phyloP scores from a whole-genome alignment of 225 moss, liverwort and hornwort species.

The Pseudisothecium myosuroides region DNA sequence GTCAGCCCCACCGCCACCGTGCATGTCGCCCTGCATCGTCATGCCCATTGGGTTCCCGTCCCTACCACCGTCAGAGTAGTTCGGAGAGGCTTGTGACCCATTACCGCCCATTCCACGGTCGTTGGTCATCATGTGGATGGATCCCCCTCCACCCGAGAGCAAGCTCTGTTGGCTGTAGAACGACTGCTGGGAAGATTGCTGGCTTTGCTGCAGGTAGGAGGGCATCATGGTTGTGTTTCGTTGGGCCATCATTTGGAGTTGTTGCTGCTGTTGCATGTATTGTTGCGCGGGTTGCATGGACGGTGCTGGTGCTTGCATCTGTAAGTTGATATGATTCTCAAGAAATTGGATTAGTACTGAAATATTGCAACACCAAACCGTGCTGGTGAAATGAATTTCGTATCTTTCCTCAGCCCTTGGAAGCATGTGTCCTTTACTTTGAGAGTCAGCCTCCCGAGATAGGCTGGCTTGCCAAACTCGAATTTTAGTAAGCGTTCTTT shows the following conservation, averaged over 20 bases:
- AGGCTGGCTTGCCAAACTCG: neutral
- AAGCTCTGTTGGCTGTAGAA: slow-evolving; percentile 47
- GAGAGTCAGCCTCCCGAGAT: neutral
- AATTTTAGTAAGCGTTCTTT: neutral
- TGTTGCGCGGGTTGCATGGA: slow-evolving; percentile 48
- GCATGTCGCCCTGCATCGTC: slow-evolving; percentile 37
- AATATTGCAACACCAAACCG: neutral
- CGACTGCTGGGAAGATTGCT: slow-evolving; percentile 45
- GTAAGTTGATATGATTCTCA: neutral
- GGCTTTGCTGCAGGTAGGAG: slow-evolving; percentile 51
- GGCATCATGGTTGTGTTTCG: slow-evolving; percentile 32
- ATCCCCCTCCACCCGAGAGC: slow-evolving; percentile 33
- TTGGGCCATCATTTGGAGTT: slow-evolving; percentile 37
- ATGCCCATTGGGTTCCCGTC: slow-evolving; percentile 33
- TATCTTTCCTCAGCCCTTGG: neutral
- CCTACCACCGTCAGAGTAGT: slow-evolving; percentile 32
- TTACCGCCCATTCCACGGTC: slow-evolving; percentile 39
- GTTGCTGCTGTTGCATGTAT: slow-evolving; percentile 49
- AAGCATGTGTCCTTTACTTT: neutral
- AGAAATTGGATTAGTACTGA: neutral
- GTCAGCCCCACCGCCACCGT: slow-evolving; percentile 31
- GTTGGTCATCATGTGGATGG: slow-evolving; percentile 38
- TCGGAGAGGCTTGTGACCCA: slow-evolving; percentile 33
- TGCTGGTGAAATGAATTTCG: neutral
- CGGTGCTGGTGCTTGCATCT: slow-evolving; percentile 51